Base-by-base conservation (phyloP, 1,139 yeast genomes). In the Suhomyces choctaworum region DNA sequence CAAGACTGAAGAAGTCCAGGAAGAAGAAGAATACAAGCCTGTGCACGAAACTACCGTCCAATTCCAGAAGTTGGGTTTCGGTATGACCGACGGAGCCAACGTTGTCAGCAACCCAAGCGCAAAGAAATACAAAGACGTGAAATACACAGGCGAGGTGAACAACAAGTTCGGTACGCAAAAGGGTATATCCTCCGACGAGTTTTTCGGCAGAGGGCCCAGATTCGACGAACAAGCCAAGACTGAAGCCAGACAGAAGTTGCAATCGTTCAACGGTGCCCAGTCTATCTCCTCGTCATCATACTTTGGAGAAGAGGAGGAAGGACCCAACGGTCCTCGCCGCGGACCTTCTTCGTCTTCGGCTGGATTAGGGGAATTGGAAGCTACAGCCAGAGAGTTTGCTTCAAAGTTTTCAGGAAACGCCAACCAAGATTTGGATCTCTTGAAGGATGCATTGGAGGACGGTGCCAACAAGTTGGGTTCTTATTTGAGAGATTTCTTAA, bases 171-270 rank as follows among this genome's bases (percentile, higher is more conserved):
- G 97, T 37, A 67, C 70, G 26, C 97, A 90, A 60, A 92, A 88
- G 72, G 96, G 90, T 37, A 94, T 92, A 46, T 90, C 97, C 0
- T 89, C 97, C 0, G 98, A 94, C 60, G 95, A 89, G 63, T 80
- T 78, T 57, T 92, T 92, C 58, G 96, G 97, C 11, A 81, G 96
- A 54, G 94, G 94, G 25, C 76, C 76, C 3, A 69, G 80, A 30
- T 88, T 79, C 55, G 97, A 88, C 52, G 86, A 86, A 48, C 69
- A 70, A 7, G 86, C 88, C 27, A 84, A 83, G 42, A 73, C 72
- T 29, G 97, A 89, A 62, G 97, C 97, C 4, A 73, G 73, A 45
- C 58, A 76, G 17, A 89, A 94, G 51, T 70, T 92, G 42, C 89
- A 83, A 58, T 67, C 81, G 7, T 94, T 86, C 61, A 78, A 76